These are phyloP conservation scores for Saturnispora dispora DNA, from an alignment of 805 yeast genomes.

Conservation along the genomic window DNA sequence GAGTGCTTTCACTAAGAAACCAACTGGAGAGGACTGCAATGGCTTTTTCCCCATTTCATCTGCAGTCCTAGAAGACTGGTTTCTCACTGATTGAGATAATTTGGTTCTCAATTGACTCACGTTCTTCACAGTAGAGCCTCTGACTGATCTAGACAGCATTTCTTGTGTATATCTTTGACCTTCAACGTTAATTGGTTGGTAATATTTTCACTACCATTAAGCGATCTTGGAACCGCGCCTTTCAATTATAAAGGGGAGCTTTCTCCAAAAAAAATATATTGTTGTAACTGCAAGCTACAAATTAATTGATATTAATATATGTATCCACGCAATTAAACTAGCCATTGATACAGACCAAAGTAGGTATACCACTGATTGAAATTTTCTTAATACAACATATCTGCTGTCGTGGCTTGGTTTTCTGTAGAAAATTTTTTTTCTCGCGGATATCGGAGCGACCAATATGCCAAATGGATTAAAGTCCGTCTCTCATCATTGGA, in stretches of 20 bases:
- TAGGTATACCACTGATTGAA: not conserved
- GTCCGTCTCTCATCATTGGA: slow-evolving; percentile 1
- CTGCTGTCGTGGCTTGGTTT: not conserved
- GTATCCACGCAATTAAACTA: not conserved
- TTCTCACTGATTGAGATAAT: not conserved
- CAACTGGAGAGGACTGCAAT: not conserved
- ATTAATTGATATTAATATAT: not conserved
- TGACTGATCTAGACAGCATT: slow-evolving; percentile 1
- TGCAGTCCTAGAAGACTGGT: not conserved
- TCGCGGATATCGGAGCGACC: slow-evolving; percentile 3
- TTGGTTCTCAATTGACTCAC: not conserved
- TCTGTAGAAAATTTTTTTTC: not conserved
- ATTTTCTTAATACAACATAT: not conserved
- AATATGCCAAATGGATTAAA: not conserved
- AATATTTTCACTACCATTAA: not conserved
- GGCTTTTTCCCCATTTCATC: not conserved
- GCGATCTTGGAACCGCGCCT: not conserved
- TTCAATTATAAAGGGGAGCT: not conserved
- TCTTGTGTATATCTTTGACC: not conserved
- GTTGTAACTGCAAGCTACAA: not conserved
- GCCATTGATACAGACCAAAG: not conserved
- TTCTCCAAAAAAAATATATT: not conserved
- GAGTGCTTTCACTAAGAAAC: slow-evolving; percentile 1
- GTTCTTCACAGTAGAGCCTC: not conserved
- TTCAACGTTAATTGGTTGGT: not conserved